Percentiles rank a stretch among this genome's conserved stretches.
Conservation (phyloP, 345 rosid species). For the Salix viminalis region DNA sequence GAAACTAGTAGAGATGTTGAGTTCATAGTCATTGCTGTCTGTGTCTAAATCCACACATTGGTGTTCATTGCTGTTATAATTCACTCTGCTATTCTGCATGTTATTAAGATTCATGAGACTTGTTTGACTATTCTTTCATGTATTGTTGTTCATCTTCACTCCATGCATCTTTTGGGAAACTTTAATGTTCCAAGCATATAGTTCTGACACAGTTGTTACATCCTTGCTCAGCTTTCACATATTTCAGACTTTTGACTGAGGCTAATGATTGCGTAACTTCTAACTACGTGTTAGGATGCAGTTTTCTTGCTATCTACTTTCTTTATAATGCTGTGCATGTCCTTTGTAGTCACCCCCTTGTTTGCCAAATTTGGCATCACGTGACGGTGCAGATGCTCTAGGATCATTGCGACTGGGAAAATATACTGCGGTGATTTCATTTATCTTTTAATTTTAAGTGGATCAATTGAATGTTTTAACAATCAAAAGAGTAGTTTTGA, state of each 20-base stretch:
- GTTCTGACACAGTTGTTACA: neutral
- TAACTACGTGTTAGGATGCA: neutral
- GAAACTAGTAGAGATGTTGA: too few species aligned
- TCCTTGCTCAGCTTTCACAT: neutral
- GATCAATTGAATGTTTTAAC: neutral
- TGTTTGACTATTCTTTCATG: too few species aligned
- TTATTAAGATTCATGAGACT: too few species aligned
- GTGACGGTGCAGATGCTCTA: conserved; percentile 37
- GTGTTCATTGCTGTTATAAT: too few species aligned
- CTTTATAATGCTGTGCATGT: neutral
- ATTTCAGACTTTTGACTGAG: neutral
- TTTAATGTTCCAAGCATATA: neutral
- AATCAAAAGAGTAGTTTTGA: neutral
- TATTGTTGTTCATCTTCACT: too few species aligned
- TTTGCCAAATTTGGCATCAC: conserved; percentile 56
- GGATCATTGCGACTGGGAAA: conserved; percentile 72
- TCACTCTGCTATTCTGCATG: too few species aligned
- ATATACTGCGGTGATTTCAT: conserved; percentile 49
- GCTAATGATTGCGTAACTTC: neutral
- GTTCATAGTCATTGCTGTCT: too few species aligned
- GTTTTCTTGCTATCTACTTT: neutral
- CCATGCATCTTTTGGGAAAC: too few species aligned
- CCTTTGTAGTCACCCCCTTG: conserved; percentile 61
- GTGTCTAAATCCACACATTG: too few species aligned
- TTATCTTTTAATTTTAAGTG: conserved; percentile 16